A percentile compares a stretch with the other conserved stretches of the same genome.
Evolutionary conservation across 2,329 filamentous ascomycete species (phyloP).

Genomic region (Fusarium falciforme): DNA sequence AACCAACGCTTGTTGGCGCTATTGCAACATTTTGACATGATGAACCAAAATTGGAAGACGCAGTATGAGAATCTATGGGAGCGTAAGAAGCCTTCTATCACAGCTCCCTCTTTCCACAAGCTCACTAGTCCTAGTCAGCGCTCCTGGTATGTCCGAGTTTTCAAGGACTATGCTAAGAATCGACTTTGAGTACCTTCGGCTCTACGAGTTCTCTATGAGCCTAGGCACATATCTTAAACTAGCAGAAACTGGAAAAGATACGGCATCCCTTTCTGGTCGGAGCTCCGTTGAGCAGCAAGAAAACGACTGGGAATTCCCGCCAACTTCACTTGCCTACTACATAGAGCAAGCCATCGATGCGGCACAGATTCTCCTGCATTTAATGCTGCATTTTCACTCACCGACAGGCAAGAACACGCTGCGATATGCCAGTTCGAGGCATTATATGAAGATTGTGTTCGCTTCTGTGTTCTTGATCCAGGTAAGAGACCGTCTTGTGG

Average conservation of each 20-base stretch:
- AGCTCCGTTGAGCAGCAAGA: not conserved
- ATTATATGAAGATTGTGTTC: constrained; percentile 21
- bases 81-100: not conserved
- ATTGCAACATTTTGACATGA: constrained; percentile 6
- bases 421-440: constrained; percentile 4
- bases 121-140: not conserved
- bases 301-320: not conserved
- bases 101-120: not conserved
- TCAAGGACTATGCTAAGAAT: not conserved
- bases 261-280: not conserved
- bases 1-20: not conserved
- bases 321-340: constrained; percentile 5
- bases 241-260: not conserved
- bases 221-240: constrained; percentile 6
- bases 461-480: constrained; percentile 12
- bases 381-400: constrained; percentile 5
- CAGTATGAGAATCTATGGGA: not conserved
- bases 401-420: not conserved
- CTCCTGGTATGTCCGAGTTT: not conserved
- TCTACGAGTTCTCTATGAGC: constrained; percentile 12
- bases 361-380: not conserved
- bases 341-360: constrained; percentile 14
- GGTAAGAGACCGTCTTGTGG: not conserved
- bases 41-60: constrained; percentile 5
- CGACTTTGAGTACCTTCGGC: constrained; percentile 15